Evolutionary conservation across 2,329 filamentous ascomycete species (phyloP).

Genomic region (Diaporthe nobilis): DNA sequence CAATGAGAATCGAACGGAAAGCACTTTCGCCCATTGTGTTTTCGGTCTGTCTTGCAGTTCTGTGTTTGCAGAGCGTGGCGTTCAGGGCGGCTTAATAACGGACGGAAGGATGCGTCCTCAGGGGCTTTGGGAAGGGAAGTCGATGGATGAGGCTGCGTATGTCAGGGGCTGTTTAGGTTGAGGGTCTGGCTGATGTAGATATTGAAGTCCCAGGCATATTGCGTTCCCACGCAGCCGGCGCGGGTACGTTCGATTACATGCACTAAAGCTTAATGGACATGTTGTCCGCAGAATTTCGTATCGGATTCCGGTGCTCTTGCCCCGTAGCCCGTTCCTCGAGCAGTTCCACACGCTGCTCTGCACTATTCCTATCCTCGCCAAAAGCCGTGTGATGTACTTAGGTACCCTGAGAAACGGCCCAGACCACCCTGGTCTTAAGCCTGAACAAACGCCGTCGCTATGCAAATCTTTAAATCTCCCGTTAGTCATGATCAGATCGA

Average conservation of each 20-base stretch:
- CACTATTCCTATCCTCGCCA: not conserved
- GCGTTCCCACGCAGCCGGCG: slow-evolving; percentile 9
- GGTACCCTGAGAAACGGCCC: not conserved
- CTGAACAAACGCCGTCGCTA: slow-evolving; percentile 43
- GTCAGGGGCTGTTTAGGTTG: not conserved
- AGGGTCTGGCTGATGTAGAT: slow-evolving; percentile 22
- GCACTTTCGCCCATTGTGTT: slow-evolving; percentile 5
- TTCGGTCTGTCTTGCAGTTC: slow-evolving; percentile 33
- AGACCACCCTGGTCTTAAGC: not conserved
- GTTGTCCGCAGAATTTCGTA: slow-evolving; percentile 33
- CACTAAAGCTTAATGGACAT: slow-evolving; percentile 40
- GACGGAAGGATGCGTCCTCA: slow-evolving; percentile 4
- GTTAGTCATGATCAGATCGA: slow-evolving; percentile 15
- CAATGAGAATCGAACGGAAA: not conserved
- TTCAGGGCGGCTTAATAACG: slow-evolving; percentile 29
- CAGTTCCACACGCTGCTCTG: not conserved
- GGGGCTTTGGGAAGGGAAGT: slow-evolving; percentile 8
- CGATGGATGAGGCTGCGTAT: not conserved
- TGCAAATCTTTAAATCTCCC: slow-evolving; percentile 31
- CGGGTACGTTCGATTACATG: slow-evolving; percentile 22
- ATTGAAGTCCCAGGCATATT: slow-evolving; percentile 3
- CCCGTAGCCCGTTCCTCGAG: not conserved
- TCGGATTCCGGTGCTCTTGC: not conserved
- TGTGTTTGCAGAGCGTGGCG: slow-evolving; percentile 50
- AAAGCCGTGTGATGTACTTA: not conserved